Percentiles rank a stretch among this genome's conserved stretches.
Evolutionary conservation across 106 monocot species (phyloP).

Genomic region (Xerophyta viscosa): DNA sequence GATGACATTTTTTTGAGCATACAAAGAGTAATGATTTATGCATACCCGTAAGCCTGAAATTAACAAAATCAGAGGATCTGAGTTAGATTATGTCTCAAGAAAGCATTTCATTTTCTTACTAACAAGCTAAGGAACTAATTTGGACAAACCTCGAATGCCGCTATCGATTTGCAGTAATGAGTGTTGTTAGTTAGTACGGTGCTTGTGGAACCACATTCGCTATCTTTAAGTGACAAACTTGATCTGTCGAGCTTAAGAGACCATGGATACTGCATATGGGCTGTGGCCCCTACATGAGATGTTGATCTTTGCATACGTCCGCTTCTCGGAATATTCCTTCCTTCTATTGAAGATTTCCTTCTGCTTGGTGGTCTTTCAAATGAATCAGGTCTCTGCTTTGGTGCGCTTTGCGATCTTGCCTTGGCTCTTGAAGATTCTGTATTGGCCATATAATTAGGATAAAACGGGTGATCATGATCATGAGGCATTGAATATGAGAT

Average conservation of each 20-base stretch:
- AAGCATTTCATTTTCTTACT: no score
- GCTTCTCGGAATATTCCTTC: conserved; percentile 20
- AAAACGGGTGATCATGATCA: conserved; percentile 23
- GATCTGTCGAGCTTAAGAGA: conserved; percentile 34
- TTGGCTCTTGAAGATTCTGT: conserved; percentile 51
- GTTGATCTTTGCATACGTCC: conserved; percentile 29
- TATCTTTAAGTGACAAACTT: conserved; percentile 25
- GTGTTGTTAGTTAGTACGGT: conserved; percentile 24
- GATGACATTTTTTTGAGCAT: no score
- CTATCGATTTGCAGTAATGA: conserved; percentile 17
- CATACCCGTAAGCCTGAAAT: no score
- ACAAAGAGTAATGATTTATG: no score
- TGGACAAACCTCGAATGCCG: conserved; percentile 5
- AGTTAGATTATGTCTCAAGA: no score
- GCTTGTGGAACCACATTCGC: conserved; percentile 35
- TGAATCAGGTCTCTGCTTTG: conserved; percentile 30
- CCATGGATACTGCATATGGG: conserved; percentile 19
- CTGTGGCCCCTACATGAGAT: conserved; percentile 15
- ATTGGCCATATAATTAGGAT: conserved; percentile 49
- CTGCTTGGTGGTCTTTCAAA: conserved; percentile 16
- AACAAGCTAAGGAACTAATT: not conserved
- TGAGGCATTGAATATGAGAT: conserved; percentile 14
- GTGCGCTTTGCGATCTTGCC: conserved; percentile 43
- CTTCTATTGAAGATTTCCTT: conserved; percentile 19
- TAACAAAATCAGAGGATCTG: not conserved